These are phyloP conservation scores for Eucalyptus polyanthemos DNA, from an alignment of 345 rosid species.

Conservation along the genomic window DNA sequence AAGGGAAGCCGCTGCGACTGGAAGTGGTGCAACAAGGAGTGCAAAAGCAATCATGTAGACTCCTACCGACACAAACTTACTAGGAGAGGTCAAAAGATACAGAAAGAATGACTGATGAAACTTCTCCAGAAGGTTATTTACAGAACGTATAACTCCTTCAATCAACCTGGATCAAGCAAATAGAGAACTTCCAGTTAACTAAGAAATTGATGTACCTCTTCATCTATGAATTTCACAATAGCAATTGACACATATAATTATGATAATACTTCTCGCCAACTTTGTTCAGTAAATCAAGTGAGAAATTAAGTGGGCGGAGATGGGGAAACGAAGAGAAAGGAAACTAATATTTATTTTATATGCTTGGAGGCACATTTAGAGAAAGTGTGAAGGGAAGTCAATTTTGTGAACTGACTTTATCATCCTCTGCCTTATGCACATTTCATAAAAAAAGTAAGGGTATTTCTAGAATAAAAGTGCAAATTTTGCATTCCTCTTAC, in stretches of 20 bases:
- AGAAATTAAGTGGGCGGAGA: not conserved
- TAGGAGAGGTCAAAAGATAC: conserved; percentile 73
- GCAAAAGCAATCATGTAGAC: conserved; percentile 96
- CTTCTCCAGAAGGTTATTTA: conserved; percentile 88
- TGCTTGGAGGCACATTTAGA: not conserved
- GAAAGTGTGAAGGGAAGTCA: not conserved
- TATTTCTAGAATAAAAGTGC: not conserved
- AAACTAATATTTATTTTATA: not conserved
- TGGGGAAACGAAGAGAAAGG: not conserved
- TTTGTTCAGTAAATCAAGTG: not conserved
- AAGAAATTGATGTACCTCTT: not conserved
- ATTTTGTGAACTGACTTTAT: not conserved
- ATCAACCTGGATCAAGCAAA: conserved; percentile 12
- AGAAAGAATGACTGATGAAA: conserved; percentile 92
- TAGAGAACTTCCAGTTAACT: not conserved
- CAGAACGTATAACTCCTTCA: conserved; percentile 87
- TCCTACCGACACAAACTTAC: conserved; percentile 85
- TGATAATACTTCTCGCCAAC: not conserved
- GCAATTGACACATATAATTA: not conserved
- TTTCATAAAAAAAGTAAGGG: not conserved
- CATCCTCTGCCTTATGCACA: not conserved
- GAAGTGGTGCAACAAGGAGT: conserved; percentile 82
- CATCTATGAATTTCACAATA: not conserved
- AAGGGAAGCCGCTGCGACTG: conserved; percentile 79
- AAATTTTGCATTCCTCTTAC: not conserved